phyloP scores from a whole-genome alignment of 306 rosid species.

The Potentilla sterilis region DNA sequence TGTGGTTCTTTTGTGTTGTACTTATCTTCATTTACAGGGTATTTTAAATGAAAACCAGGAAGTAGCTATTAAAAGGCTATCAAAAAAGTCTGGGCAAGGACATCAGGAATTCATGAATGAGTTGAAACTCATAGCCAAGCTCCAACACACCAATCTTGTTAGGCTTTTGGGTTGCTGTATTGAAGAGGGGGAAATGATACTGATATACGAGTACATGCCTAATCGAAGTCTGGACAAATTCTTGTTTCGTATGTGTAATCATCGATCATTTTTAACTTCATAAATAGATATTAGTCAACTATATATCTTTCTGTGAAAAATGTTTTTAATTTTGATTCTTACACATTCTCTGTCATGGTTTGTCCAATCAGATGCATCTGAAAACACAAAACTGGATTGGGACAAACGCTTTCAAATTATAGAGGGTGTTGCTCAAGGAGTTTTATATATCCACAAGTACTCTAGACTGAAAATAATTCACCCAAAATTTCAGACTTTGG shows the following conservation, averaged over 20 bases:
- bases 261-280: no score
- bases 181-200: conserved; percentile 35
- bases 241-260: conserved; percentile 29
- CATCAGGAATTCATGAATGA: conserved; percentile 44
- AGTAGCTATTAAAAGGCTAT: conserved; percentile 47
- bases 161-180: conserved; percentile 42
- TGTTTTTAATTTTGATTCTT: no score
- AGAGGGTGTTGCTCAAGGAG: conserved; percentile 4
- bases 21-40: conserved; percentile 20
- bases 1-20: no score
- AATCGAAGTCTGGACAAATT: conserved; percentile 47
- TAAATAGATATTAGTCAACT: no score
- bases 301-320: no score
- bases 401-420: conserved; percentile 32
- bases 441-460: conserved; percentile 26
- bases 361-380: not conserved
- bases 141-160: conserved; percentile 49
- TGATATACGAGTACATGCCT: conserved; percentile 51
- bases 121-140: conserved; percentile 41
- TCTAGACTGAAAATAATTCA: conserved; percentile 22
- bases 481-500: conserved; percentile 27
- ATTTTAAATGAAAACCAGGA: conserved; percentile 28
- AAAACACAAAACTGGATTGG: conserved; percentile 24
- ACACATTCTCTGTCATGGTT: not conserved
- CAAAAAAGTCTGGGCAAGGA: conserved; percentile 42